phyloP scores from a whole-genome alignment of 1,284 basidiomycete species.

The Golubevia pallescens region DNA sequence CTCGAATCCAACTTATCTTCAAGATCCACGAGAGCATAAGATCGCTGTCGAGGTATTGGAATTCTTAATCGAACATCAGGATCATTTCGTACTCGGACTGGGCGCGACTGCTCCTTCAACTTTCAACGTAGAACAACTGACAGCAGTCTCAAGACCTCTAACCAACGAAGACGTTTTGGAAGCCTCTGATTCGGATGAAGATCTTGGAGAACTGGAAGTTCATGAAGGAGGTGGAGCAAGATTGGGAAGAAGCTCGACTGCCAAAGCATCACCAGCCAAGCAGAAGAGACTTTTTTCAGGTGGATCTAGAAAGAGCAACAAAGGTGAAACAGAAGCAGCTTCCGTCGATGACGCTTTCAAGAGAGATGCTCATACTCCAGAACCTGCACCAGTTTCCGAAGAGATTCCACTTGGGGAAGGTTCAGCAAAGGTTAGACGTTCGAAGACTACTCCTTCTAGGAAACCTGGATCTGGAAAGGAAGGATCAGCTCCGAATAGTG shows the following conservation, averaged over 20 bases:
- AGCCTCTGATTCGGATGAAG: conserved; percentile 61
- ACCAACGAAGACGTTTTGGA: conserved; percentile 22
- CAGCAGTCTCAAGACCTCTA: conserved; percentile 35
- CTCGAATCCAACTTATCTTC: conserved; percentile 73
- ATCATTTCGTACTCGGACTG: conserved; percentile 82
- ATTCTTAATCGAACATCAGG: conserved; percentile 88
- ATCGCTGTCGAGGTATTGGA: conserved; percentile 88
- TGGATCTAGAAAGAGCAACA: not conserved
- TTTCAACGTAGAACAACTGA: conserved; percentile 39
- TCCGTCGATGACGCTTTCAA: not conserved
- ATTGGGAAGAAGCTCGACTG: not conserved
- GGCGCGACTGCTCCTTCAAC: conserved; percentile 67
- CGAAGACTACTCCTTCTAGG: not conserved
- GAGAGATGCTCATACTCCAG: not conserved
- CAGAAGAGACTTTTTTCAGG: not conserved
- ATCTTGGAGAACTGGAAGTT: conserved; percentile 47
- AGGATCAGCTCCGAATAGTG: not conserved
- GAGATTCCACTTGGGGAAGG: not conserved
- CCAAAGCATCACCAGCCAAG: not conserved
- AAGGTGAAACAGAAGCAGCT: not conserved
- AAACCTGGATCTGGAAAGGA: not conserved
- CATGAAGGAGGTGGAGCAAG: conserved; percentile 58
- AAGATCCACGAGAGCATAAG: conserved; percentile 76
- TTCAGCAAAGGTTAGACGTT: not conserved
- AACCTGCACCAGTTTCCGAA: not conserved